These are phyloP conservation scores for Saccharomyces hybrid DNA, from an alignment of 1,139 yeast species.

Conservation along the genomic window DNA sequence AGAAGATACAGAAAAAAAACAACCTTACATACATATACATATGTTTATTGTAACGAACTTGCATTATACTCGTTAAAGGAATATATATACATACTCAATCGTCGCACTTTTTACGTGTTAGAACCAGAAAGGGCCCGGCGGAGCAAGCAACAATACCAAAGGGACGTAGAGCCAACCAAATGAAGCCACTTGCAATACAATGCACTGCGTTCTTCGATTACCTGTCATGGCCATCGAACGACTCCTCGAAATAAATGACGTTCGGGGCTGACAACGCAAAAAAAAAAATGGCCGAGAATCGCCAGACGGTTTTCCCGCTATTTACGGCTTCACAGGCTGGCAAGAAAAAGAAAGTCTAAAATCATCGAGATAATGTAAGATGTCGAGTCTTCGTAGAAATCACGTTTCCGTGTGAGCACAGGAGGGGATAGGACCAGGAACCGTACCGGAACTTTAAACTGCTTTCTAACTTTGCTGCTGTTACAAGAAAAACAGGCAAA, in stretches of 20 bases:
- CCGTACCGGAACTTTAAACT: background rate
- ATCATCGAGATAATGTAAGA: background rate
- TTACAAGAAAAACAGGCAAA: background rate
- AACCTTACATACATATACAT: background rate
- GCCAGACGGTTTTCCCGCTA: background rate
- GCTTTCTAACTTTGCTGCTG: background rate
- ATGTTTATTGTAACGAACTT: background rate
- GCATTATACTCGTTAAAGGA: background rate
- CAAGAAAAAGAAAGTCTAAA: background rate
- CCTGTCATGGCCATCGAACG: background rate
- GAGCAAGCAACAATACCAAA: background rate
- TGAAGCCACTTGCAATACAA: background rate
- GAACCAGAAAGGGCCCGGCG: background rate
- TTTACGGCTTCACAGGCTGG: background rate
- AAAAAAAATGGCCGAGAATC: background rate
- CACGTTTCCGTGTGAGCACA: background rate
- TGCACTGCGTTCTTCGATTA: background rate
- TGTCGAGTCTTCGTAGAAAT: background rate
- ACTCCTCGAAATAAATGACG: background rate
- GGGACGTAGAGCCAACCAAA: background rate
- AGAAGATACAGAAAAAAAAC: background rate
- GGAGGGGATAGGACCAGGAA: background rate
- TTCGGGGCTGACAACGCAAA: constrained; percentile 1
- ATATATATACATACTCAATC: background rate
- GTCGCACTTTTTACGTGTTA: background rate